Base-by-base conservation (phyloP, 306 rosid genomes). In the Glycine latifolia region DNA sequence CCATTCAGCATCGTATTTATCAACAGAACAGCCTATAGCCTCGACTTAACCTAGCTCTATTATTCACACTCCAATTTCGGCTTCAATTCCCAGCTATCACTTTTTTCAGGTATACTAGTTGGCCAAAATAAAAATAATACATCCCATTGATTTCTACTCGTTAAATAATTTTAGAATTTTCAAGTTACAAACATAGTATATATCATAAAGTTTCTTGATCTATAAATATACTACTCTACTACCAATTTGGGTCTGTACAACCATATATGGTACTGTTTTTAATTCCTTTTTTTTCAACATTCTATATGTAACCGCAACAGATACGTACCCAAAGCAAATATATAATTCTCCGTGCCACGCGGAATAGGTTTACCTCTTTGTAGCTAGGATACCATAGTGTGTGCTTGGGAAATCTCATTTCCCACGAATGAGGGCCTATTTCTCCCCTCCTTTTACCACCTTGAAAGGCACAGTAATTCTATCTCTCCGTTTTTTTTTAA, bases 21-120 rank as follows among this genome's bases (percentile, higher is more conserved):
- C 35, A 82, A 62, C 73, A 33, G 13, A 82, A 62, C 73, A 33
- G 31, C 56, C 48, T 68, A 55, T 68, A 46, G 72, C 76, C 71
- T 74, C 37, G 43, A 48, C 67, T 53, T 26, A 55, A 16, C 56
- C 11, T 61, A 46, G 2, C 10, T 47, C 52, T 47, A 47, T 9
- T 47, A 47, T 47, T 47, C 52, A 47, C 12, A 9, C 49, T 10
- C 52, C 3, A 43, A 43, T 43, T 67, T 9, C 52, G 15, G 67
- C 69, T 20, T 20, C 20, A 20, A 20, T 48, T 41, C 44, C 37
- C 49, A 20, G 8, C 62, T n/a, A 12, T 53, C 68, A 52, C 49
- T 13, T 70, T 44, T 54, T 62, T 37, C 54, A 76, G 26, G 41
- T 37, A 37, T 37, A 37, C 41, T 47, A 20, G 33, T 60, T 35